Evolutionary conservation across 345 rosid genomes (phyloP), one percentile per base, ranked within the genome.

Genomic region (Lagerstroemia speciosa): DNA sequence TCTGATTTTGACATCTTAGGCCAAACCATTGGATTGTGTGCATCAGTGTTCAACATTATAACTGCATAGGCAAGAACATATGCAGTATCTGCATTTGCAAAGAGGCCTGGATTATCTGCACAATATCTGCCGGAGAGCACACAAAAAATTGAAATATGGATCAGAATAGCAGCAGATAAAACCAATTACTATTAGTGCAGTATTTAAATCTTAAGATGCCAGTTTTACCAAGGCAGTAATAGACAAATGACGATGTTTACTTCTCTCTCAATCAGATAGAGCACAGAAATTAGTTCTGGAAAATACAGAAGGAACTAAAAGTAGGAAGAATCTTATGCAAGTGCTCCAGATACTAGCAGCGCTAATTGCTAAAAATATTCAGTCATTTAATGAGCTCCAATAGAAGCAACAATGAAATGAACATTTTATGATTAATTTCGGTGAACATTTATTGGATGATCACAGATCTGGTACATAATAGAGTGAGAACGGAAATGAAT

Each of bases 31-130:
- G 95, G 96, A 69, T 91, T 91, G 79, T 94, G 99, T 5, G 96
- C 98, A 80, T 94, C 99, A 68, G 98, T 88, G 72, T 94, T 94
- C 80, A 94, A 73, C 98, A 94, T 85, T 78, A 94, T 94, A 80
- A 94, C 97, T 65, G 98, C 95, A 81, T 94, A 94, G 70, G 99
- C 99, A 78, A 94, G 99, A 81, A 94, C 93, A 83, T 94, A 94
- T 50, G 99, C 99, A 68, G 99, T 94, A 71, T 94, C 99, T 68
- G 99, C 96, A 79, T 94, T 94, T 81, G 87, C 87, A 81, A 91
- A 89, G 65, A 94, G 95, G 72, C 85, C 97, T 20, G 97, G 97
- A 76, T 91, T 91, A 78, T 91, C 89, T 71, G 98, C 95, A 77
- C 96, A 91, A 82, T 89, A 94, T 82, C 99, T 94, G 87, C 86